Base-by-base conservation (phyloP, 169 alveolate genomes). In the Eimeria tenella region DNA sequence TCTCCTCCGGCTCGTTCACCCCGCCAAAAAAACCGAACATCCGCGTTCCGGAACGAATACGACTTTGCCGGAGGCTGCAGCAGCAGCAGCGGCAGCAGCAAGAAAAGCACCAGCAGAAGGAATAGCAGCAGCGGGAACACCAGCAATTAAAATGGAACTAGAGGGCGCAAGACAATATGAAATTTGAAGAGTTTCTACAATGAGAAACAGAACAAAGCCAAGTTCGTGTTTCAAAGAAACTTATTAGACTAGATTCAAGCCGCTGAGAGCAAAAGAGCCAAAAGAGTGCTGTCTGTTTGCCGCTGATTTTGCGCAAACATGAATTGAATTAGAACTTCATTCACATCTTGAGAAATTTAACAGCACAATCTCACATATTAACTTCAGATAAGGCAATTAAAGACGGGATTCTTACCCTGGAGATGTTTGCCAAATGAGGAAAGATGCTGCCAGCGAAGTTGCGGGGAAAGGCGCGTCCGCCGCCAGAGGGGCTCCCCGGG, bases 1-100 rank as follows among this genome's bases (percentile, higher is more conserved):
- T 75, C 52, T 88, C 94, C 13, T 88, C 94, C 13, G 50, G 68
- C 88, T 79, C 88, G 52, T 79, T 62, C 2, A 42, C 83, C 25
- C 83, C 83, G 42, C 83, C 83, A 13, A 49, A 73, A 73, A 10
- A 49, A 49, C 31, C 83, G 83, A 15, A 73, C 83, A 31, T 73
- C 83, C 62, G 83, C 62, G 83, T 73, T 73, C 50, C 83, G 83
- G 19, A 73, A 73, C 15, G 83, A 73, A 49, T 73, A 73, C 0
- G 83, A 73, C 15, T 49, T 49, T 13, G 83, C 83, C 19, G 83
- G 83, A 4, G 83, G 83, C 83, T 73, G 83, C 83, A 73, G 58
- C 83, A 73, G 31, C 4, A 49, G 31, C 83, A 49, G 62, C 23
- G 50, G 50, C 58, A 49, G 83, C 58, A 73, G 25, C 7, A 50